Conservation (phyloP, 176 grass and related monocot genomes). For the maize (Zea mays) region DNA sequence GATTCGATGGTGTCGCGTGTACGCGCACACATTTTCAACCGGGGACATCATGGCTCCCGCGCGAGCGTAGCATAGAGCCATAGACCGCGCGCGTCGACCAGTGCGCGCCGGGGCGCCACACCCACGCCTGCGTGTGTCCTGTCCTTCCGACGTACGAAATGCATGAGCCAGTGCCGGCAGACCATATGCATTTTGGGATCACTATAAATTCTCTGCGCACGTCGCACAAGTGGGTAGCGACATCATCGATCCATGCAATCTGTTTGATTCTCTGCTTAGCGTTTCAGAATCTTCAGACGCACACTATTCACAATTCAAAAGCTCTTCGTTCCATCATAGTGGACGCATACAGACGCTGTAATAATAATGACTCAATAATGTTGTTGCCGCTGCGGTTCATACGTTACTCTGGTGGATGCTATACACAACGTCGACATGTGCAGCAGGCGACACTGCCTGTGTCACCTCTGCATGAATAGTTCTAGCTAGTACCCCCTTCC, state of each 20-base stretch:
- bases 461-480: not conserved
- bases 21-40: not conserved
- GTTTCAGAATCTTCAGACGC: not conserved
- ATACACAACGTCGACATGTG: not conserved
- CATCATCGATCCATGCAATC: not conserved
- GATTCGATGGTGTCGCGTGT: not conserved
- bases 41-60: not conserved
- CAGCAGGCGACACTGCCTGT: not conserved
- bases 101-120: too few relatives aligned
- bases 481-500: not conserved
- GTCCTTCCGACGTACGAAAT: not conserved
- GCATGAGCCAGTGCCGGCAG: not conserved
- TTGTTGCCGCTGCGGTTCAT: not conserved
- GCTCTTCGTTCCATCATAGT: not conserved
- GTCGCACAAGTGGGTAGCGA: not conserved
- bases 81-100: too few relatives aligned
- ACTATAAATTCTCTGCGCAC: not conserved
- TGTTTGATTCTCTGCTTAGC: not conserved
- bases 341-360: not conserved
- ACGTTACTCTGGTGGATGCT: conserved; percentile 7
- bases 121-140: too few relatives aligned
- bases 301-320: conserved; percentile 23
- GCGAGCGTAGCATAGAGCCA: too few relatives aligned
- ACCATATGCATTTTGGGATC: not conserved
- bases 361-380: not conserved